Base-by-base conservation (phyloP, 768 basidiomycete genomes). In the Albatrellus ellisii region DNA sequence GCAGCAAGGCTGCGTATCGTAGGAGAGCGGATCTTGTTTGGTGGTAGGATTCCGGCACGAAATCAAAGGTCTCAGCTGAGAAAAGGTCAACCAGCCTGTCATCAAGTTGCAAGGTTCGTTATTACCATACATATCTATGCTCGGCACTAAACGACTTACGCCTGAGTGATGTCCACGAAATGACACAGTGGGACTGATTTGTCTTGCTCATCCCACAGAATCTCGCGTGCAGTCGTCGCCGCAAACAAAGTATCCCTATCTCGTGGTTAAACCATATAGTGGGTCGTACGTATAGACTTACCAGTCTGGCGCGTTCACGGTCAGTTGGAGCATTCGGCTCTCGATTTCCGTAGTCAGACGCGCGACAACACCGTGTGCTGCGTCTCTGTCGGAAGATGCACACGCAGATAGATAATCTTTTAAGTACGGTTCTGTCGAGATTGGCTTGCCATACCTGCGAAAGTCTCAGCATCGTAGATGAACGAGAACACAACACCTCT, bases 231-330 rank as follows among this genome's bases (percentile, higher is more conserved):
- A 78, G 94, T 94, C 45, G 84, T 76, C 3, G 89, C 90, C 26
- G 75, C 75, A 59, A 81, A 84, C 6, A 94, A 66, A 1, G 87
- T 84, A 49, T 94, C 83, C 90, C 88, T 92, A 34, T 6, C 35
- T 6, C 14, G 18, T 15, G 27, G 15, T 14, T 24, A n/a, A 17
- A 8, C 21, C 8, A 14, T 3, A 31, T 26, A 14, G 5, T 15
- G n/a, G 3, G n/a, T 22, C 12, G 26, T 36, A 17, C 7, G n/a
- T 0, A 12, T 32, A 21, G 3, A 65, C 70, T 43, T 67, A 90
- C 92, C 95, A 98, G 58, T 97, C 86, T 26, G 85, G 79, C 9
- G 88, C 85, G 55, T 98, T 95, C 42, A 97, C 71, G 4, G 84
- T 92, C 26, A 79, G 64, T 59, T 74, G 72, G 22, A 77, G 56